These are phyloP conservation scores for Pistacia integerrima DNA, from an alignment of 345 rosid species.

Conservation along the genomic window DNA sequence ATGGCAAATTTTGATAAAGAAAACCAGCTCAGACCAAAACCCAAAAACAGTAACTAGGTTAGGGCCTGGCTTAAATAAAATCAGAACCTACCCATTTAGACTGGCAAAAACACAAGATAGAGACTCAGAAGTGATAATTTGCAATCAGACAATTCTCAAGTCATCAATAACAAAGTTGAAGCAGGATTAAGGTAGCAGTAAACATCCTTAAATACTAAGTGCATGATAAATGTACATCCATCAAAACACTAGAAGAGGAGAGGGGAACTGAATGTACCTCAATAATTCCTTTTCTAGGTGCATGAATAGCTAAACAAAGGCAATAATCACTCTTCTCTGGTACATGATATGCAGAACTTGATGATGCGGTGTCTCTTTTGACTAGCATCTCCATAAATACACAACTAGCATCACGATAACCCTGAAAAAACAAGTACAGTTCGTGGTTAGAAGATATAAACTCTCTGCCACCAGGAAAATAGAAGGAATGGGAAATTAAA, in stretches of 20 bases:
- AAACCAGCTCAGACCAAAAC: too few species aligned
- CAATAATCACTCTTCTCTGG: constrained; percentile 82
- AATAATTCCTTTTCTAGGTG: constrained; percentile 91
- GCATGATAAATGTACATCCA: background rate
- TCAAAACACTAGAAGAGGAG: background rate
- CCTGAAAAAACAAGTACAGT: constrained; percentile 43
- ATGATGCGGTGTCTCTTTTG: constrained; percentile 48
- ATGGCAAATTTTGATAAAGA: too few species aligned
- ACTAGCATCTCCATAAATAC: constrained; percentile 92
- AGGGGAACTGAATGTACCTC: constrained; percentile 49
- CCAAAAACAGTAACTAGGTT: background rate
- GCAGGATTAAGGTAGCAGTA: background rate
- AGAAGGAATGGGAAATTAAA: background rate
- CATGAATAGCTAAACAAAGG: constrained; percentile 94
- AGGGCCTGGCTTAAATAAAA: background rate
- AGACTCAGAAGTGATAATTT: background rate
- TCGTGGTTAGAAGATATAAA: background rate
- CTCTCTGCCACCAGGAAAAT: background rate
- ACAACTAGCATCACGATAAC: constrained; percentile 95
- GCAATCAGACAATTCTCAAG: background rate
- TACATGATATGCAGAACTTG: constrained; percentile 50
- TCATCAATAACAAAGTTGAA: background rate
- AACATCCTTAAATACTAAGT: background rate
- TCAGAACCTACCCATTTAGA: too few species aligned
- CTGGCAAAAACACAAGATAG: background rate